phyloP scores from a whole-genome alignment of 2,329 filamentous ascomycete species.

The Fusarium annulatum region DNA sequence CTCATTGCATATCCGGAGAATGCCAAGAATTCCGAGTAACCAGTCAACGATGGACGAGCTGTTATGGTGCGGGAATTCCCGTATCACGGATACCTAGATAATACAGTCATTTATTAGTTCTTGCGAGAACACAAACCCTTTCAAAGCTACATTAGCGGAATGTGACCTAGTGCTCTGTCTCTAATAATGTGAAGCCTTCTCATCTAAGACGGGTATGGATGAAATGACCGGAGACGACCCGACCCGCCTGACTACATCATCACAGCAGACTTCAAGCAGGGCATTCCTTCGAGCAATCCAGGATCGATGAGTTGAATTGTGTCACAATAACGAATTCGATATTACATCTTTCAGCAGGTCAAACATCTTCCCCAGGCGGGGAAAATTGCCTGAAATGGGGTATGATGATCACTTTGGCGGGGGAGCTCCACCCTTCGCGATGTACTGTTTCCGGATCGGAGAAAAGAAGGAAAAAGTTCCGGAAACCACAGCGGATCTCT shows the following conservation, averaged over 20 bases:
- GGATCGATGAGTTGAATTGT: fast-evolving
- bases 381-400: neutral
- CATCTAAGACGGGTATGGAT: neutral
- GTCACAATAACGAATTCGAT: too few species aligned
- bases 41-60: neutral
- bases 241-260: neutral
- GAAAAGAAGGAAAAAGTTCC: neutral
- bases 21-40: neutral
- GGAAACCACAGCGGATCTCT: fast-evolving
- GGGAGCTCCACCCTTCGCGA: fast-evolving
- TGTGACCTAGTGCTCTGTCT: fast-evolving
- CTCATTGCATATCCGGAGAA: neutral
- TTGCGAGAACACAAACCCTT: neutral
- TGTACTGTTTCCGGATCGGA: fast-evolving
- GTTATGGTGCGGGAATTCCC: neutral
- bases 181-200: fast-evolving
- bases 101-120: neutral
- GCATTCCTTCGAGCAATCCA: fast-evolving
- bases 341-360: neutral
- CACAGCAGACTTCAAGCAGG: fast-evolving
- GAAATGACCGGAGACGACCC: too few species aligned
- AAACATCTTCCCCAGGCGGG: fast-evolving
- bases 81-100: neutral
- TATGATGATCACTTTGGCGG: neutral
- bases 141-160: fast-evolving